Evolutionary conservation across 2,329 filamentous ascomycete species (phyloP).

Genomic region (Myrmaecium sp.): DNA sequence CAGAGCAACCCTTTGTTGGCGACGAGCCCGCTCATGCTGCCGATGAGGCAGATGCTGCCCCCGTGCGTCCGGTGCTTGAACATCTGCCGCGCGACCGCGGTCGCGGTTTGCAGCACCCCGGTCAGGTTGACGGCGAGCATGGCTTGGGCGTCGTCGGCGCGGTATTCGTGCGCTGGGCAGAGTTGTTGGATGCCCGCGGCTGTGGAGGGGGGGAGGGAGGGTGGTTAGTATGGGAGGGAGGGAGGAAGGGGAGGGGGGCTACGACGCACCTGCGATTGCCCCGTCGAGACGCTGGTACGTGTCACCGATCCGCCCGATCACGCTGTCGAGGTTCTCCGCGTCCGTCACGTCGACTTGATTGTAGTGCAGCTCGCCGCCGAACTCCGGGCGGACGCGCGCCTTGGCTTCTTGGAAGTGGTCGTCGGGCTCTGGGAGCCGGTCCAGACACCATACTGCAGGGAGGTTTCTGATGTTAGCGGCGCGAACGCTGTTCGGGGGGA

Average conservation of each 20-base stretch:
- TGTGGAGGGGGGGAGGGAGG: conserved; percentile 3
- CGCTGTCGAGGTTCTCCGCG: conserved; percentile 43
- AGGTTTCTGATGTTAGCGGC: not conserved
- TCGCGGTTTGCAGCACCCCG: conserved; percentile 42
- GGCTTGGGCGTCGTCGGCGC: conserved; percentile 36
- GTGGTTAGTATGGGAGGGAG: not conserved
- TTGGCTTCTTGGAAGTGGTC: conserved; percentile 46
- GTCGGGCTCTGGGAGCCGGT: conserved; percentile 38
- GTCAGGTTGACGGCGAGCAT: conserved; percentile 45
- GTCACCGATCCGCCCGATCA: conserved; percentile 51
- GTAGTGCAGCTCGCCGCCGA: conserved; percentile 51
- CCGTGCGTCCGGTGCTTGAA: conserved; percentile 36
- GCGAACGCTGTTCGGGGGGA: conserved; percentile 2
- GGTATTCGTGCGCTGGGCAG: conserved; percentile 61
- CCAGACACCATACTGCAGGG: conserved; percentile 42
- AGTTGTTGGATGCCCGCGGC: conserved; percentile 65
- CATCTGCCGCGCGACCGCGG: conserved; percentile 44
- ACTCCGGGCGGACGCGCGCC: conserved; percentile 39
- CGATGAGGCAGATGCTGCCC: conserved; percentile 43
- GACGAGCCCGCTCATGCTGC: conserved; percentile 43
- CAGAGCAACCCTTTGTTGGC: conserved; percentile 45
- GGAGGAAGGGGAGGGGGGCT: too few species aligned
- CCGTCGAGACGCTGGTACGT: conserved; percentile 58
- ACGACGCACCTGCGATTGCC: conserved; percentile 40
- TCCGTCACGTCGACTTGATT: conserved; percentile 65